Evolutionary conservation across 495 filamentous ascomycete genomes (phyloP), one percentile per base, ranked within the genome.

Genomic region (Xylaria telfairii): DNA sequence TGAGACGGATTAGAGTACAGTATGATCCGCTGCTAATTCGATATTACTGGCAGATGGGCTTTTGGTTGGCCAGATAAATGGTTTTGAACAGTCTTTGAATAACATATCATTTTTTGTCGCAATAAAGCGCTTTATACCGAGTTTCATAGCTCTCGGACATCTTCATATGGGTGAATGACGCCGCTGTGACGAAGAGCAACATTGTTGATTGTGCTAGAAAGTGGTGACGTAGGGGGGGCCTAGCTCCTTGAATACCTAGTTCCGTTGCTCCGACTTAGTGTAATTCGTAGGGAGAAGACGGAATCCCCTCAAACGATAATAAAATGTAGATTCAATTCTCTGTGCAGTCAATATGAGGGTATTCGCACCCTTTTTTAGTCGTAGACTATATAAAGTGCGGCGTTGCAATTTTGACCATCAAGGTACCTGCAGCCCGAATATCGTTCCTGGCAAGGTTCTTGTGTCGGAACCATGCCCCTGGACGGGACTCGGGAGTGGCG

Each of bases 191-290:
- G 56, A 47, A 26, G 19, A 21, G 26, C 26, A 13, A 47, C 13
- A 19, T 24, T 34, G 65, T n/a, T 3, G 28, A 21, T 21, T 34
- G 37, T 32, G 17, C n/a, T 39, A 24, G 1, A 42, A 34, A 64
- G 49, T 70, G 59, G 68, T 70, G 68, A 70, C 68, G 68, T 65
- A 64, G 26, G 41, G 26, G 41, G n/a, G 56, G 44, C 26, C 42
- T 28, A 60, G 24, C 54, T 49, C 24, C 17, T 34, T 15, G 1
- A 60, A 30, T 68, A 47, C n/a, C 3, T 10, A 30, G 19, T 7
- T 12, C 13, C n/a, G 10, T 46, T 63, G 30, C 21, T 46, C 19
- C 6, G 12, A 28, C 28, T 47, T 37, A n/a, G 61, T 64, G 24
- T 15, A 42, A 64, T 32, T 32, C 26, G 9, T n/a, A 28, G 17